Conservation (phyloP, 805 yeast species). For the Lipomyces spencermartinsiae region DNA sequence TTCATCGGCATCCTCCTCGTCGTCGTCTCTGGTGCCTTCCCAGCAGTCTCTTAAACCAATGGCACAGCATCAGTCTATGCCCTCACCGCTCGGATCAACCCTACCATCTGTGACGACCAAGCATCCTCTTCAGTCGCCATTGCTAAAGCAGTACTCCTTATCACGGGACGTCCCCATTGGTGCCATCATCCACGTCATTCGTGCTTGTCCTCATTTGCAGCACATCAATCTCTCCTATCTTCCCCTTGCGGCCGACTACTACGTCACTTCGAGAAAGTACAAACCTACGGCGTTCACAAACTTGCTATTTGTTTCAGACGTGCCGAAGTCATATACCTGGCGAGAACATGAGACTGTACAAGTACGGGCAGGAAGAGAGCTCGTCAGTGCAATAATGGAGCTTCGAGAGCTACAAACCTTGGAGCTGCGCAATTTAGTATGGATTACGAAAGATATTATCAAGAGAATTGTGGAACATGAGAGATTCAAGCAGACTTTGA, state of each 20-base stretch:
- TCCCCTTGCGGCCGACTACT: conserved; percentile 71
- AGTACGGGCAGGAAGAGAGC: conserved; percentile 41
- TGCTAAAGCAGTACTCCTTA: conserved; percentile 65
- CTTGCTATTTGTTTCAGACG: conserved; percentile 47
- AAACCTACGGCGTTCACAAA: conserved; percentile 35
- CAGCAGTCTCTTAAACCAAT: not conserved
- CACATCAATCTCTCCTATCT: conserved; percentile 64
- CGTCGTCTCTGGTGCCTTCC: conserved; percentile 10
- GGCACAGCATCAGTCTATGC: not conserved
- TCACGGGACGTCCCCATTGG: conserved; percentile 85
- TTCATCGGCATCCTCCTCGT: conserved; percentile 17
- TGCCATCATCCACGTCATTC: conserved; percentile 67
- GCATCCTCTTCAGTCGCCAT: conserved; percentile 48
- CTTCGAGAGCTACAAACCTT: conserved; percentile 50
- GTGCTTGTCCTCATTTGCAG: conserved; percentile 67
- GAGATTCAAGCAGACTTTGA: conserved; percentile 45
- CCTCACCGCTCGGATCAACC: not conserved
- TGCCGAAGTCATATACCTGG: conserved; percentile 45
- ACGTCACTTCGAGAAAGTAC: conserved; percentile 34
- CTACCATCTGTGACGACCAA: conserved; percentile 64
- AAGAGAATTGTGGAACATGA: conserved; percentile 39
- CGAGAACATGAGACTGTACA: conserved; percentile 41
- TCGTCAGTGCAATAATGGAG: conserved; percentile 41
- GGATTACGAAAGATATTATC: conserved; percentile 53
- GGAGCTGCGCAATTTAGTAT: conserved; percentile 55